phyloP scores from a whole-genome alignment of 2,329 filamentous ascomycete genomes.

The Fusarium robinianum region DNA sequence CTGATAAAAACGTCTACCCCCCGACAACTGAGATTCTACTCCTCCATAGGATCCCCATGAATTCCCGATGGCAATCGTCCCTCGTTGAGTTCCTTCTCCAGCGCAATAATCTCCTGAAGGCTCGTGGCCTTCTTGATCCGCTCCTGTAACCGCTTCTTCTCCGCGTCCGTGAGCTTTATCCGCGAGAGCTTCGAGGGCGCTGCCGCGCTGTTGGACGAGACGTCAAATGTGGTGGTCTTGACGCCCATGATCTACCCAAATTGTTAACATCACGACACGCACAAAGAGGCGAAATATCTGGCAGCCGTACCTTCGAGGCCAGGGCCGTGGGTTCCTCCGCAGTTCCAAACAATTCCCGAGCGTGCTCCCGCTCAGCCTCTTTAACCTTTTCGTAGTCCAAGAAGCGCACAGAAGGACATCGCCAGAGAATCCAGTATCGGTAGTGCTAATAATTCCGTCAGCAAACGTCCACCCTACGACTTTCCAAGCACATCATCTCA shows the following conservation, averaged over 20 bases:
- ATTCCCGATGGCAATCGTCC: constrained; percentile 78
- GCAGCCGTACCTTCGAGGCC: constrained; percentile 65
- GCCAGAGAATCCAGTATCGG: constrained; percentile 88
- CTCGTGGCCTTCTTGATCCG: constrained; percentile 88
- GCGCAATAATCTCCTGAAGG: constrained; percentile 82
- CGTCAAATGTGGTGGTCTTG: constrained; percentile 77
- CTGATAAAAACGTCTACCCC: not conserved
- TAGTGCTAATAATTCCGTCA: constrained; percentile 67
- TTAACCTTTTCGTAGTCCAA: constrained; percentile 93
- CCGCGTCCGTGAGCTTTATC: constrained; percentile 84
- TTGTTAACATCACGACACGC: constrained; percentile 11
- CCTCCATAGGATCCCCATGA: constrained; percentile 62
- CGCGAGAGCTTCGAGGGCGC: constrained; percentile 68
- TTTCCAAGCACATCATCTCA: constrained; percentile 52
- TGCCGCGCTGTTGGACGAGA: constrained; percentile 50
- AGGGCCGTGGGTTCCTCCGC: constrained; percentile 76
- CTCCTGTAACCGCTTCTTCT: constrained; percentile 83
- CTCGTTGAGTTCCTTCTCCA: constrained; percentile 93
- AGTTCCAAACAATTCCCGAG: constrained; percentile 82
- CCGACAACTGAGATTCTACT: constrained; percentile 45
- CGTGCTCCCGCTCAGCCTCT: constrained; percentile 76
- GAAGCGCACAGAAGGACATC: constrained; percentile 82
- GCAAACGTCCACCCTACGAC: constrained; percentile 2
- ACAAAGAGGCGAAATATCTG: too few species aligned
- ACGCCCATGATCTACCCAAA: constrained; percentile 71